Conservation (phyloP, 2,329 filamentous ascomycete species). For the Coniochaeta hoffmannii region DNA sequence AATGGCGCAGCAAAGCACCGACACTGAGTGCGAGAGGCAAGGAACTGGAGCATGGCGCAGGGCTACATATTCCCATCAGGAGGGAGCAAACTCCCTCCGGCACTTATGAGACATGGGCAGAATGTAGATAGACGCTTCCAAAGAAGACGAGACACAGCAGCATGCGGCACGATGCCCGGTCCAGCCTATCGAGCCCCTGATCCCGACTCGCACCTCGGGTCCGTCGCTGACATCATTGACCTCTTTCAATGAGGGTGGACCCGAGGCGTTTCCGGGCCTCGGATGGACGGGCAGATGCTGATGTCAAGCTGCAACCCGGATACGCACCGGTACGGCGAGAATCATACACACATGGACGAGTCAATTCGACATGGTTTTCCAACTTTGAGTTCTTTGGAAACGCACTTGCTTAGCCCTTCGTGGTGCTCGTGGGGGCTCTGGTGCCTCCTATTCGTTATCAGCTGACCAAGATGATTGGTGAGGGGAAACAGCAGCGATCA, state of each 20-base stretch:
- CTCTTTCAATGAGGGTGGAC: not conserved
- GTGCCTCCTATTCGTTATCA: conserved; percentile 1
- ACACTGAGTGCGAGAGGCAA: not conserved
- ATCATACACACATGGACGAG: not conserved
- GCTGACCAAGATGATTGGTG: not conserved
- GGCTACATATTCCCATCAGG: conserved; percentile 22
- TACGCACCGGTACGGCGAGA: not conserved
- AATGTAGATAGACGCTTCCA: conserved; percentile 16
- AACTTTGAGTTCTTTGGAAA: not conserved
- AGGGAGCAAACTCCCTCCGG: conserved; percentile 22
- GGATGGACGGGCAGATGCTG: not conserved
- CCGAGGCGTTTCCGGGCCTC: not conserved
- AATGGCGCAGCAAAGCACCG: not conserved
- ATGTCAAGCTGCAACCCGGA: not conserved
- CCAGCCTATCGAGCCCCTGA: not conserved
- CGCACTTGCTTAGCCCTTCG: not conserved
- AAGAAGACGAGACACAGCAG: not conserved
- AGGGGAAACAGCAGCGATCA: conserved; percentile 3
- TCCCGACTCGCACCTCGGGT: not conserved
- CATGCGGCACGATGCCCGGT: not conserved
- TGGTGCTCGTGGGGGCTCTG: not conserved
- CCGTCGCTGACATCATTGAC: conserved; percentile 1
- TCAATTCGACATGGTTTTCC: not conserved
- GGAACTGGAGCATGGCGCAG: conserved; percentile 1
- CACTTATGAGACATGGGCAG: conserved; percentile 18